phyloP scores from a whole-genome alignment of 257 asterid genomes.

The Striga asiatica region DNA sequence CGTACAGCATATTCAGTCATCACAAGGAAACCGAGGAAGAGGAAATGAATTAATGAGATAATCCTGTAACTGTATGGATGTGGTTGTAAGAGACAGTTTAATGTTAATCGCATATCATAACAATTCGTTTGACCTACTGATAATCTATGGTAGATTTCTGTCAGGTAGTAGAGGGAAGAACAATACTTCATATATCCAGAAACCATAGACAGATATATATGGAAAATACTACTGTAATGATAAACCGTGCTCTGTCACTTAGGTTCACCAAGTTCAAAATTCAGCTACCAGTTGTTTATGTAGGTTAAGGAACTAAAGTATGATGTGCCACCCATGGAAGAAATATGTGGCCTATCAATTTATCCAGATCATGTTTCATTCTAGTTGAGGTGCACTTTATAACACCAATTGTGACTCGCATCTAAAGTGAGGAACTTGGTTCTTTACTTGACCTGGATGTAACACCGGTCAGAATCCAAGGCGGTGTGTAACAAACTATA shows the following conservation, averaged over 20 bases:
- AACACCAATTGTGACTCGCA: too few relatives aligned
- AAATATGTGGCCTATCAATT: too few relatives aligned
- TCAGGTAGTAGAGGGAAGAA: background rate
- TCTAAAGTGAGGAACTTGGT: too few relatives aligned
- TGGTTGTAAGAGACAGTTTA: background rate
- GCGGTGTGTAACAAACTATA: background rate
- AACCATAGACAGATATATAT: background rate
- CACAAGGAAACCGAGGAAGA: background rate
- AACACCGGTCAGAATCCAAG: too few relatives aligned
- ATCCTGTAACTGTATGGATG: background rate
- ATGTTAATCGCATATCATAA: background rate
- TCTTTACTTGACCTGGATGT: too few relatives aligned
- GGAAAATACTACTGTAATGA: background rate
- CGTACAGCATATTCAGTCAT: too few relatives aligned
- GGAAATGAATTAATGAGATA: background rate
- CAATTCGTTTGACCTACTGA: background rate
- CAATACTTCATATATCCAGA: background rate
- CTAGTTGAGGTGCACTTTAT: too few relatives aligned
- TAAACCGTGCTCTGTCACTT: background rate
- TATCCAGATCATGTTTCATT: too few relatives aligned
- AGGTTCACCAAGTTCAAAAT: background rate
- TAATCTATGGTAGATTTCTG: background rate
- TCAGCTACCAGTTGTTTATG: constrained; percentile 6
- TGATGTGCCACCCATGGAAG: too few relatives aligned
- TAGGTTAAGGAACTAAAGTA: background rate